Conservation (phyloP, 2,329 filamentous ascomycete genomes). For the Hypoxylon rubiginosum region DNA sequence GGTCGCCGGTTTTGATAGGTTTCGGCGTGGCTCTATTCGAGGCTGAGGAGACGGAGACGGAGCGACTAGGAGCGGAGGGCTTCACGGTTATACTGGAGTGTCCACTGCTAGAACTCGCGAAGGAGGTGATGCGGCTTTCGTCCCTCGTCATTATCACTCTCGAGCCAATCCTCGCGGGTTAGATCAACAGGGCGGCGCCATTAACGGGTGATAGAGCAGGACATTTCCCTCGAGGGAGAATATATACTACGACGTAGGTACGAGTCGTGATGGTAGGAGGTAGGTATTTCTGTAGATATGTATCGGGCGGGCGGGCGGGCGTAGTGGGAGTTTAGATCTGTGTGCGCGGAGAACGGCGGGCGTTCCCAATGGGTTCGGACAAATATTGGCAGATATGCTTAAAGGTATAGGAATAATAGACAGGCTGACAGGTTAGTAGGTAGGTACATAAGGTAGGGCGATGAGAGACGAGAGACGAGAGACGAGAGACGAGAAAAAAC, state of each 20-base stretch:
- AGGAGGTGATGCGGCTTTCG: conserved; percentile 76
- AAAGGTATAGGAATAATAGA: conserved; percentile 9
- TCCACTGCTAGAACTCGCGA: conserved; percentile 76
- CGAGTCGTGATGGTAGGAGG: not conserved
- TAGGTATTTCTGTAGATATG: conserved; percentile 19
- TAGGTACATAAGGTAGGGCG: not conserved
- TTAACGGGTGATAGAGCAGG: conserved; percentile 43
- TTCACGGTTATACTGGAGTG: conserved; percentile 75
- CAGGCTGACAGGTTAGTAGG: not conserved
- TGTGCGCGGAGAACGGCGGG: conserved; percentile 23
- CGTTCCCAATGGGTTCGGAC: not conserved
- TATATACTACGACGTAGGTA: conserved; percentile 3
- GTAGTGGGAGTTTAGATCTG: conserved; percentile 1
- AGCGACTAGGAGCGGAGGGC: conserved; percentile 56
- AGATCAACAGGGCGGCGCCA: conserved; percentile 48
- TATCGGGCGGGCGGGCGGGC: conserved; percentile 17
- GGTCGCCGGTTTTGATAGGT: conserved; percentile 70
- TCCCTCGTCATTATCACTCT: conserved; percentile 74
- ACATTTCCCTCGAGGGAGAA: conserved; percentile 39
- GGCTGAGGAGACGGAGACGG: conserved; percentile 48
- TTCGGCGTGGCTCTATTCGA: conserved; percentile 57
- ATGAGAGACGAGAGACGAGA: conserved; percentile 9
- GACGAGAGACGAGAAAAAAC: conserved; percentile 19
- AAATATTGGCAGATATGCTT: conserved; percentile 18
- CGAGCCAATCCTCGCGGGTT: conserved; percentile 46